Conservation (phyloP, 148 eudicot species). For the Rhododendron henanense region DNA sequence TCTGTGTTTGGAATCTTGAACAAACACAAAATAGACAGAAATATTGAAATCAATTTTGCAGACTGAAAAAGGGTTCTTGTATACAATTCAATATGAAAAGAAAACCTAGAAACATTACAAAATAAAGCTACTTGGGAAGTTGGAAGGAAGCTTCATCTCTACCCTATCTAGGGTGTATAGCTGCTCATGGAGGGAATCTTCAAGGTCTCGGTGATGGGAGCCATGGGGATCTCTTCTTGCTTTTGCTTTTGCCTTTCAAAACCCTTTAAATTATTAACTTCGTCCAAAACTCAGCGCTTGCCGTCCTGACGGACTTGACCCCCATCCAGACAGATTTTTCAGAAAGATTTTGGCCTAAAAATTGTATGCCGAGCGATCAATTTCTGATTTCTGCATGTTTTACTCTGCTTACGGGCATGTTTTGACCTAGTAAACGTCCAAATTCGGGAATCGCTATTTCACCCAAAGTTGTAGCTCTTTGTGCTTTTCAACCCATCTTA, state of each 20-base stretch:
- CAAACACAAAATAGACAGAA: neutral
- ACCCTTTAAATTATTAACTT: neutral
- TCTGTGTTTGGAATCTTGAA: neutral
- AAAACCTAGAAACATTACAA: neutral
- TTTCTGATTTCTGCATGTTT: too few species aligned
- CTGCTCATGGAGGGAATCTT: neutral
- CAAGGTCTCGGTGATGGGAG: neutral
- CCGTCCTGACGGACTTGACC: neutral
- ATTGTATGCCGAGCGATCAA: too few species aligned
- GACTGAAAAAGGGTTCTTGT: neutral
- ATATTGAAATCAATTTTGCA: neutral
- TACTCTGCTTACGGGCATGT: too few species aligned
- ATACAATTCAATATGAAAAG: neutral
- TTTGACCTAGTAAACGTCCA: neutral
- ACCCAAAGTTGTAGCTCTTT: neutral
- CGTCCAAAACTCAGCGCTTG: neutral
- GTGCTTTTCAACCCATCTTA: neutral
- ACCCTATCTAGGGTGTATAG: neutral
- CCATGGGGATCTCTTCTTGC: neutral
- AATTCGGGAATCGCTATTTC: neutral
- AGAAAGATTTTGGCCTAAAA: neutral
- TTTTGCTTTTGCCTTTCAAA: neutral
- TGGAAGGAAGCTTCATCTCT: neutral
- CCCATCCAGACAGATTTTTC: neutral
- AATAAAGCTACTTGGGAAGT: neutral